phyloP scores from a whole-genome alignment of 768 basidiomycete genomes.

The Trametes meyenii region DNA sequence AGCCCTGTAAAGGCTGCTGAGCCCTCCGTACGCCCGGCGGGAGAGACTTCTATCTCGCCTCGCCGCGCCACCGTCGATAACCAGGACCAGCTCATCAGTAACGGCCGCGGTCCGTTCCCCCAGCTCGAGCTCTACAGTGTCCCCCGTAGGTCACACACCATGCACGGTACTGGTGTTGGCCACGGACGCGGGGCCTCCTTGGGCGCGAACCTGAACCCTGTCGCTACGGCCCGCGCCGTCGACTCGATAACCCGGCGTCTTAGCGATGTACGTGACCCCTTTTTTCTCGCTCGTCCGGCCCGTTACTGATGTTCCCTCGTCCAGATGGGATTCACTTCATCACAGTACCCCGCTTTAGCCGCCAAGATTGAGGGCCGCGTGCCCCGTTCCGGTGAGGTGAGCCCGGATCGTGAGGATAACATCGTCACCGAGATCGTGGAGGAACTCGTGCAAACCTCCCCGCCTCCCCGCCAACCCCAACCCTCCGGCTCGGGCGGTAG shows the following conservation, averaged over 20 bases:
- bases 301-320: constrained; percentile 4
- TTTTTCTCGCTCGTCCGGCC: not conserved
- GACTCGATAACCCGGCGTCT: constrained; percentile 59
- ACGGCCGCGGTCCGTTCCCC: constrained; percentile 61
- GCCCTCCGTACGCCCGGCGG: constrained; percentile 16
- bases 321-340: constrained; percentile 77
- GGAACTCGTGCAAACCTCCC: constrained; percentile 26
- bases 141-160: constrained; percentile 51
- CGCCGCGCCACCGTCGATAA: constrained; percentile 19
- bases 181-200: constrained; percentile 38
- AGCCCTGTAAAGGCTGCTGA: constrained; percentile 4
- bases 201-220: constrained; percentile 27
- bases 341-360: constrained; percentile 57
- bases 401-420: constrained; percentile 29
- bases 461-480: constrained; percentile 8
- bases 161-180: constrained; percentile 26
- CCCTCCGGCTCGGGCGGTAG: constrained; percentile 21
- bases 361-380: constrained; percentile 41
- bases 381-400: constrained; percentile 19
- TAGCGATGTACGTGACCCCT: constrained; percentile 56
- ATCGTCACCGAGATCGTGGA: constrained; percentile 33
- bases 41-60: constrained; percentile 14
- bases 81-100: constrained; percentile 57
- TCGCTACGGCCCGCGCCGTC: constrained; percentile 38
- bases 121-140: constrained; percentile 65